phyloP scores from a whole-genome alignment of 2,329 filamentous ascomycete species.

The Triangularia verruculosa region DNA sequence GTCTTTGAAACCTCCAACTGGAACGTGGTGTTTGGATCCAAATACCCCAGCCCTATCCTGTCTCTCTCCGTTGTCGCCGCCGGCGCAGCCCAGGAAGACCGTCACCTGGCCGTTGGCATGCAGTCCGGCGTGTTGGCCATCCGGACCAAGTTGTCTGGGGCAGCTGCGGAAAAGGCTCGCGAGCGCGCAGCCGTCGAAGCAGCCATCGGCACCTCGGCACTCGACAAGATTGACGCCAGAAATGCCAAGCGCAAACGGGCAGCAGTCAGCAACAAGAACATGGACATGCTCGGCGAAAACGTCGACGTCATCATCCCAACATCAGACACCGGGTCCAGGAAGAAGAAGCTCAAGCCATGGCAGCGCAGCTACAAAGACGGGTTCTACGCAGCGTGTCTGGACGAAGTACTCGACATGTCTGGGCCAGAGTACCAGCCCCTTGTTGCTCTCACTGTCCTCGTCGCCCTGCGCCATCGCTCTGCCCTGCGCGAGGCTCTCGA shows the following conservation, averaged over 20 bases:
- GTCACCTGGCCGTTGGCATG: constrained; percentile 93
- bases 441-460: constrained; percentile 71
- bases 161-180: constrained; percentile 79
- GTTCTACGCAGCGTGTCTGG: constrained; percentile 73
- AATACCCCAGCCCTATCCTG: constrained; percentile 89
- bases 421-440: constrained; percentile 56
- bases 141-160: constrained; percentile 80
- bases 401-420: constrained; percentile 64
- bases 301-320: constrained; percentile 87
- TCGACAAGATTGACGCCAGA: constrained; percentile 71
- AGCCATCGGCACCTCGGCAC: constrained; percentile 69
- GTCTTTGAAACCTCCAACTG: constrained; percentile 90
- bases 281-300: constrained; percentile 79
- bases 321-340: constrained; percentile 42
- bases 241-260: constrained; percentile 65
- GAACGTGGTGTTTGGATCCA: constrained; percentile 94
- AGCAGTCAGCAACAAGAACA: constrained; percentile 46
- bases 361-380: constrained; percentile 77
- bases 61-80: constrained; percentile 73
- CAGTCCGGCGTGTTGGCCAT: constrained; percentile 89
- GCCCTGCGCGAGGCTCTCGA: constrained; percentile 78
- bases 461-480: constrained; percentile 81
- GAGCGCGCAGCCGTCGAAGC: constrained; percentile 69
- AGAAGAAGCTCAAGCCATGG: constrained; percentile 71
- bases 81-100: constrained; percentile 71